These are phyloP conservation scores for Cercis canadensis DNA, from an alignment of 306 rosid species.

Conservation along the genomic window DNA sequence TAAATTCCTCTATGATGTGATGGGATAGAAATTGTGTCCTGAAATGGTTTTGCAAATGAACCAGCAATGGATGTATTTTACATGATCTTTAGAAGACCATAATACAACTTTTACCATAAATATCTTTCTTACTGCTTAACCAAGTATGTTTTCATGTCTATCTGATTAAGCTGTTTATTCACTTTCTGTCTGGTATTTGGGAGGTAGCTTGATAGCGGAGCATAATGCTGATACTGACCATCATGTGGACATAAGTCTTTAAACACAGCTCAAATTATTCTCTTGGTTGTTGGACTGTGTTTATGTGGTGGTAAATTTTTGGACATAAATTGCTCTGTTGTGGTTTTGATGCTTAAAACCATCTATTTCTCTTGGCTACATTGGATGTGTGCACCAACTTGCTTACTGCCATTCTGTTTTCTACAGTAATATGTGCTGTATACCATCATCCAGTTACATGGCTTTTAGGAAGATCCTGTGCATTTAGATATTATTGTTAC, in stretches of 20 bases:
- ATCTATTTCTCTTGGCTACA: constrained; percentile 11
- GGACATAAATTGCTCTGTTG: neutral
- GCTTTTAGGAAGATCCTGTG: neutral
- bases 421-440: constrained; percentile 17
- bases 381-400: constrained; percentile 13
- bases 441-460: neutral
- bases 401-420: constrained; percentile 13
- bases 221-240: constrained; percentile 2
- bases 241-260: constrained; percentile 1
- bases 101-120: neutral
- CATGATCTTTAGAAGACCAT: no score
- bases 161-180: constrained; percentile 10
- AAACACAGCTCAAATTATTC: constrained; percentile 19
- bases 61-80: neutral
- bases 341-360: constrained; percentile 9
- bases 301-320: neutral
- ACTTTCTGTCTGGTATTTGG: constrained; percentile 7
- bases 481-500: constrained; percentile 9
- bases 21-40: constrained; percentile 17
- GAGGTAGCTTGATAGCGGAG: constrained; percentile 25
- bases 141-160: neutral
- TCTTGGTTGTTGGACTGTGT: neutral
- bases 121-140: neutral
- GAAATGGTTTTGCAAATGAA: constrained; percentile 19
- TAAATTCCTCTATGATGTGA: constrained; percentile 32